These are phyloP conservation scores for Tylopilus felleus DNA, from an alignment of 768 basidiomycete species.

Conservation along the genomic window DNA sequence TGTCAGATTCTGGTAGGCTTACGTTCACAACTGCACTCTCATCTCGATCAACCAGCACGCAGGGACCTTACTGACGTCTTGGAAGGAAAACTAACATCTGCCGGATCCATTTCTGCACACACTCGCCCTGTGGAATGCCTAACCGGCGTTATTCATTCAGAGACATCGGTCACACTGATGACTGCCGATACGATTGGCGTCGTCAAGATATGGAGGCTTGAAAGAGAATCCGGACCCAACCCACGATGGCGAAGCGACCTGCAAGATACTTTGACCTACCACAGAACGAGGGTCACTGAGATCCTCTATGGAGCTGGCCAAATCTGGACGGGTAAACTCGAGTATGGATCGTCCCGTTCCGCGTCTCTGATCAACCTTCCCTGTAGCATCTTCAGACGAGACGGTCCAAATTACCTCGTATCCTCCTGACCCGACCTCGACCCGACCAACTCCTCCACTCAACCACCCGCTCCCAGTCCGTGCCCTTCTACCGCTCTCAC, in stretches of 20 bases:
- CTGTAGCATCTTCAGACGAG: conserved; percentile 83
- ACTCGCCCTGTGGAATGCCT: conserved; percentile 85
- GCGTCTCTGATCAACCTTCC: conserved; percentile 1
- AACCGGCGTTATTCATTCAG: conserved; percentile 48
- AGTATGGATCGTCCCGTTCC: background rate
- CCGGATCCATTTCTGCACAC: conserved; percentile 78
- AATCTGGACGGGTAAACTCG: conserved; percentile 79
- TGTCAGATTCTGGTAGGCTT: conserved; percentile 76
- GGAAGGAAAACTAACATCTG: conserved; percentile 40
- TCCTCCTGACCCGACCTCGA: conserved; percentile 28
- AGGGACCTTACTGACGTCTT: conserved; percentile 63
- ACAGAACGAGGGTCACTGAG: conserved; percentile 83
- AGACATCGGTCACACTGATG: conserved; percentile 54
- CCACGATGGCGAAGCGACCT: conserved; percentile 51
- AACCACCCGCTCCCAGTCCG: conserved; percentile 64
- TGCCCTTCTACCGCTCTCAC: conserved; percentile 63
- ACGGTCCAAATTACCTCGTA: conserved; percentile 64
- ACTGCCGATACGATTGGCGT: conserved; percentile 93
- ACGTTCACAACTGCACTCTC: background rate
- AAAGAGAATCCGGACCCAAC: conserved; percentile 35
- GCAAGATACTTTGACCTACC: conserved; percentile 58
- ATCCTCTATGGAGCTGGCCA: conserved; percentile 61
- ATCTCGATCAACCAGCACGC: background rate
- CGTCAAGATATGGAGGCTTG: conserved; percentile 76
- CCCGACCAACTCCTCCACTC: conserved; percentile 49